Evolutionary conservation across 345 rosid genomes (phyloP).

Genomic region (Balakata baccata): DNA sequence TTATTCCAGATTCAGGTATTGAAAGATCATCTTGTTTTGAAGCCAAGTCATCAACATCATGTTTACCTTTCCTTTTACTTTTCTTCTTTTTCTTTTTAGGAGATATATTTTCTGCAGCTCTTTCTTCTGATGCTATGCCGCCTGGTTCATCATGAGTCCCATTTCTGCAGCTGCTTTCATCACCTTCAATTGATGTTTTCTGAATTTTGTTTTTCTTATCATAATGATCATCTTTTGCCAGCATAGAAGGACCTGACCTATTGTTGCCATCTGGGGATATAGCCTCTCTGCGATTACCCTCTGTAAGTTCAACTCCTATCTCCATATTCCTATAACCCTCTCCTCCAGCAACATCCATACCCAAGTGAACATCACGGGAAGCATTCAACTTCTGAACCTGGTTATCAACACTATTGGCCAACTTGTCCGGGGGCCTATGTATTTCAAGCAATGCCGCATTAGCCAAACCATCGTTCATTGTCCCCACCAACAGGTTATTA

Average conservation of each 20-base stretch:
- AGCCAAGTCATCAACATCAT: conserved; percentile 19
- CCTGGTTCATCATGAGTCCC: conserved; percentile 11
- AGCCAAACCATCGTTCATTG: conserved; percentile 5
- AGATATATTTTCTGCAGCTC: conserved; percentile 10
- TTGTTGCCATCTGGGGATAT: conserved; percentile 6
- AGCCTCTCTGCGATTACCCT: conserved; percentile 10
- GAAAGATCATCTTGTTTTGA: conserved; percentile 17
- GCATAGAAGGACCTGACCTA: conserved; percentile 13
- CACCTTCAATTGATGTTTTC: conserved; percentile 5
- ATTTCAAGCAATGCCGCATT: conserved; percentile 11
- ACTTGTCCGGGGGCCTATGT: conserved; percentile 7
- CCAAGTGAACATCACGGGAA: neutral
- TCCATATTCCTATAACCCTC: conserved; percentile 10
- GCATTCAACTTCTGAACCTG: neutral
- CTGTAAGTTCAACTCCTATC: conserved; percentile 6
- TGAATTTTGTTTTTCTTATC: conserved; percentile 13
- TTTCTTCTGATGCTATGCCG: conserved; percentile 19
- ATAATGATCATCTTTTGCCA: conserved; percentile 7
- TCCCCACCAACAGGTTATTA: conserved; percentile 6
- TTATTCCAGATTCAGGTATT: conserved; percentile 7
- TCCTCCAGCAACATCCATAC: conserved; percentile 12
- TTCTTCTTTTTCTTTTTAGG: conserved; percentile 19
- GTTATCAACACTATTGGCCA: conserved; percentile 6
- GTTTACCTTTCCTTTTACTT: conserved; percentile 17
- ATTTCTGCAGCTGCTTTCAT: conserved; percentile 13